These are phyloP conservation scores for Cylindrotheca closterium DNA, from an alignment of 108 stramenopile genomes.

Conservation along the genomic window DNA sequence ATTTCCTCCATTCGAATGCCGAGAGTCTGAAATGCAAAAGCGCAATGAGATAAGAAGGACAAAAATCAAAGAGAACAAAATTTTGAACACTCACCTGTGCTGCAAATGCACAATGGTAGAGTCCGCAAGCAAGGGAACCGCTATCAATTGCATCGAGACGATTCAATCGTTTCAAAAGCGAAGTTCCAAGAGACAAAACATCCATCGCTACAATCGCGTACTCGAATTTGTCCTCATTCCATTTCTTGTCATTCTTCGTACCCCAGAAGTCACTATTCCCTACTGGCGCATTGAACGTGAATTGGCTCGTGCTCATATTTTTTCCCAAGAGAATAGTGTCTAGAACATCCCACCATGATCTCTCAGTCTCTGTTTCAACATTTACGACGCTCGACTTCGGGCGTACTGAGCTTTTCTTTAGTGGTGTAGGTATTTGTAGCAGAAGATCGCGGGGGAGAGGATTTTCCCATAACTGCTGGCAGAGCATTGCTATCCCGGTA, in stretches of 20 bases:
- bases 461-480: constrained; percentile 26
- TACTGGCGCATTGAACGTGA: constrained; percentile 19
- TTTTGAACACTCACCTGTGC: constrained; percentile 15
- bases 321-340: constrained; percentile 3
- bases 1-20: constrained; percentile 8
- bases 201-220: constrained; percentile 30
- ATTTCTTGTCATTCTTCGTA: constrained; percentile 3
- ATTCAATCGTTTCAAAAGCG: constrained; percentile 18
- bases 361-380: constrained; percentile 14
- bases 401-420: not conserved
- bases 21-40: constrained; percentile 5
- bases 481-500: constrained; percentile 23
- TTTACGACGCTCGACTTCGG: constrained; percentile 3
- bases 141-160: constrained; percentile 8
- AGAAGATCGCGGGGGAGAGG: constrained; percentile 22
- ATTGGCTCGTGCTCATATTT: not conserved
- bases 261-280: constrained; percentile 15
- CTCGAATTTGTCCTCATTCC: constrained; percentile 32
- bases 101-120: constrained; percentile 16
- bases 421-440: constrained; percentile 12
- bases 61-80: too few species aligned
- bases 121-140: constrained; percentile 13
- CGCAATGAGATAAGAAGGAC: too few species aligned
- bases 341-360: constrained; percentile 39
- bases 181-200: constrained; percentile 12